Evolutionary conservation across 1,139 yeast genomes (phyloP).

Genomic region (Saccharomyces hybrid): DNA sequence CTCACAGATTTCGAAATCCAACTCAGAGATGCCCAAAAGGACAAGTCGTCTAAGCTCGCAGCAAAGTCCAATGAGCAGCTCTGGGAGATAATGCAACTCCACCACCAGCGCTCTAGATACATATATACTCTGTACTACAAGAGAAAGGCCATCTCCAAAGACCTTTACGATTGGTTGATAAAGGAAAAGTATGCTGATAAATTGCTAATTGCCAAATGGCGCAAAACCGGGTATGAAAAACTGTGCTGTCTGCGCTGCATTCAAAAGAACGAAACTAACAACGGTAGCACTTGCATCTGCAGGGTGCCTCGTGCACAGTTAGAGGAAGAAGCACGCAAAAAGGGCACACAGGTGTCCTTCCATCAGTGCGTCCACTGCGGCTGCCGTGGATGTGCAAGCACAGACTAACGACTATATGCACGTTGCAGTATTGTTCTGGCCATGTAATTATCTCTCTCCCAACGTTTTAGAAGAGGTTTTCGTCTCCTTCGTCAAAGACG

Average conservation of each 20-base stretch:
- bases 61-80: constrained; percentile 42
- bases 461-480: background rate
- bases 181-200: constrained; percentile 62
- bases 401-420: constrained; percentile 40
- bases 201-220: constrained; percentile 82
- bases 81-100: constrained; percentile 67
- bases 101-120: constrained; percentile 72
- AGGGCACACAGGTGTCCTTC: constrained; percentile 26
- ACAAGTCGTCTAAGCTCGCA: constrained; percentile 21
- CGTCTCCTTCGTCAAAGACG: background rate
- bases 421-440: background rate
- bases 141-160: constrained; percentile 56
- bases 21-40: constrained; percentile 51
- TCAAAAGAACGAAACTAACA: constrained; percentile 53
- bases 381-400: constrained; percentile 79
- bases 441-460: background rate
- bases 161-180: constrained; percentile 72
- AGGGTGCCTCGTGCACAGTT: constrained; percentile 65
- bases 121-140: constrained; percentile 68
- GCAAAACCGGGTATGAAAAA: constrained; percentile 81
- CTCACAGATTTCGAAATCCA: constrained; percentile 53
- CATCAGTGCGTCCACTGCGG: constrained; percentile 82
- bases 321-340: constrained; percentile 32
- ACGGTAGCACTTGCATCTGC: constrained; percentile 70
- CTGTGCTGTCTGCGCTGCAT: constrained; percentile 81